Conservation (phyloP, 495 filamentous ascomycete species). For the Xanthoparmelia taractica region DNA sequence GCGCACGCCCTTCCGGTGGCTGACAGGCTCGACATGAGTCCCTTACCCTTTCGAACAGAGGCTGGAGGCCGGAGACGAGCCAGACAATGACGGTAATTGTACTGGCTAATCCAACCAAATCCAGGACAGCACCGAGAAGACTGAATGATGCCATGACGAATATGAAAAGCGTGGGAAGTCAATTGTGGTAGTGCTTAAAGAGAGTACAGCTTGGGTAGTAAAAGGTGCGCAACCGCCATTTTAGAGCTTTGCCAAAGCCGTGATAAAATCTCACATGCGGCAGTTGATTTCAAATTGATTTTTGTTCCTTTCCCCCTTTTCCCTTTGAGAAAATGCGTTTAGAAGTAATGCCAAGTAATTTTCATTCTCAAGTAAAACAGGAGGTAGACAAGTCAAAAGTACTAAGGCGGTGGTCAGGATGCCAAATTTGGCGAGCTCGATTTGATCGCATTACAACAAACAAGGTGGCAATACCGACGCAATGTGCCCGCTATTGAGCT, state of each 20-base stretch:
- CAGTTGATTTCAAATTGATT: neutral
- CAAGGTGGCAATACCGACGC: neutral
- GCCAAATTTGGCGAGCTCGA: neutral
- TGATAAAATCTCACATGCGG: neutral
- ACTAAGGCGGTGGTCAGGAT: neutral
- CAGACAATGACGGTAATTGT: neutral
- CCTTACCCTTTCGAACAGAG: neutral
- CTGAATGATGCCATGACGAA: neutral
- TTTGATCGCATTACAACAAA: neutral
- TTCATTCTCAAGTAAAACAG: neutral
- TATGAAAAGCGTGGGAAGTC: neutral
- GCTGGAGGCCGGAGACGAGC: neutral
- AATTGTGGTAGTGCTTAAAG: neutral
- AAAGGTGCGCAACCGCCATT: neutral
- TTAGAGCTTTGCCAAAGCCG: neutral
- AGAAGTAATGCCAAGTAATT: neutral
- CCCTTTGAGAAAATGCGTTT: too few species aligned
- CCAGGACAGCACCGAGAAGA: neutral
- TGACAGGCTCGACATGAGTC: neutral
- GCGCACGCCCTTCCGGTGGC: neutral
- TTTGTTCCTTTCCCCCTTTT: too few species aligned
- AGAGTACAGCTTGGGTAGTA: neutral
- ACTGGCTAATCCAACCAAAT: neutral
- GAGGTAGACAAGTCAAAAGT: neutral
- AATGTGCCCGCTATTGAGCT: neutral